Evolutionary conservation across 345 rosid genomes (phyloP), one percentile per base, ranked within the genome.

Genomic region (Bruguiera sexangula): DNA sequence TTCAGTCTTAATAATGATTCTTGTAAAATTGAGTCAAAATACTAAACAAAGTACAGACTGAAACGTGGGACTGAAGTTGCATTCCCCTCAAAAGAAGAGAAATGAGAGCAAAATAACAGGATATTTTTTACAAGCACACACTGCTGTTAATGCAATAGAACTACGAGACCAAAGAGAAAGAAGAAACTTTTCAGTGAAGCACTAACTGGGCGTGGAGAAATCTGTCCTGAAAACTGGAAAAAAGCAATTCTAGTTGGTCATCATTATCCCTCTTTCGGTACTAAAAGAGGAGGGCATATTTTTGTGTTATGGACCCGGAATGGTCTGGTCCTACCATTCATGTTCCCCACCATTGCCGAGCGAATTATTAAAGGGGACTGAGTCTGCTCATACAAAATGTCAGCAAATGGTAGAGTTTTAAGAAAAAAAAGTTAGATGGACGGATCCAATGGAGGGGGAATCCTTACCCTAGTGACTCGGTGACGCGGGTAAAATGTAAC

Each of bases 21-120:
- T 26, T 16, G 6, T 4, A 26, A 18, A 18, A 69, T 81, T 63
- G 69, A 72, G 70, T 66, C 79, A 78, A 81, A 78, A 69, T 65
- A 80, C 37, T 68, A 78, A 5, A n/a, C 36, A 19, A 66, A 20
- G 29, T 6, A 7, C n/a, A 30, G 6, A 50, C 19, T 24, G 59
- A 1, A 20, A 56, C 37, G 29, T 39, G 10, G 20, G 36, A 7
- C 19, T 52, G 30, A 75, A 46, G 67, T 62, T 26, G 72, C 50
- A 73, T 24, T 43, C 32, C 39, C 55, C 54, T 64, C 1, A 59
- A 60, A 63, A 43, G 37, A 26, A 24, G 27, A 50, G 31, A 63
- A 31, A 32, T 63, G 29, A 26, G 39, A 11, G 46, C 16, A 13
- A 3, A 43, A 46, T 61, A 65, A 67, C 69, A 70, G 48, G 71